Conservation (phyloP, 2,329 filamentous ascomycete genomes). For the Lachnellula subtilissima region DNA sequence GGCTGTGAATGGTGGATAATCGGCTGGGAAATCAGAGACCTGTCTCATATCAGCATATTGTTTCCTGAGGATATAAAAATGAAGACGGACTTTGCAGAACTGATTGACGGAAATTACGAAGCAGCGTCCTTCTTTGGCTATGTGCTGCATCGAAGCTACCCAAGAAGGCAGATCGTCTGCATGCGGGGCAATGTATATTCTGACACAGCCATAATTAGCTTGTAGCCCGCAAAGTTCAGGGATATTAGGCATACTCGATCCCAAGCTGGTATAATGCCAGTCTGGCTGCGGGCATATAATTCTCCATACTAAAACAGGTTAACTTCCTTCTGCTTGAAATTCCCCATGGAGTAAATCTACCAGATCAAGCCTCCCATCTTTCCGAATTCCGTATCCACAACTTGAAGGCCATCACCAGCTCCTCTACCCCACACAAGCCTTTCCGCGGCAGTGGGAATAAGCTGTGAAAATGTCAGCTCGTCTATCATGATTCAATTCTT, state of each 20-base stretch:
- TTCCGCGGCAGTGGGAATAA: conserved; percentile 39
- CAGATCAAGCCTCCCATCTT: conserved; percentile 35
- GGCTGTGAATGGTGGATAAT: conserved; percentile 38
- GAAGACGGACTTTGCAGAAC: conserved; percentile 32
- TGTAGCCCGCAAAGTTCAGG: conserved; percentile 3
- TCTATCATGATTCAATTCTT: too few relatives aligned
- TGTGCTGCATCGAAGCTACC: conserved; percentile 40
- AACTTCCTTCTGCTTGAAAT: conserved; percentile 11
- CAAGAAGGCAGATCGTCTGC: conserved; percentile 31
- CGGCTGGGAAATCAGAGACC: conserved; percentile 36
- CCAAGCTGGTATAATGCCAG: conserved; percentile 40
- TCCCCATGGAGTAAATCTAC: too few relatives aligned
- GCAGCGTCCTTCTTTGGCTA: conserved; percentile 42
- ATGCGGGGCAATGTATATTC: conserved; percentile 29
- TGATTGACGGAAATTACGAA: conserved; percentile 40
- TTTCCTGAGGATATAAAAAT: not conserved
- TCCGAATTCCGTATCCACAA: conserved; percentile 37
- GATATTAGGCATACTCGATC: conserved; percentile 24
- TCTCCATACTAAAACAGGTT: conserved; percentile 34
- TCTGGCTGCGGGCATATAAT: conserved; percentile 41
- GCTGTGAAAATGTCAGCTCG: conserved; percentile 6
- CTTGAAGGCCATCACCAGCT: conserved; percentile 36
- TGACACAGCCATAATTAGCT: conserved; percentile 19
- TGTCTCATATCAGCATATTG: not conserved
- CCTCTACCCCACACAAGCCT: conserved; percentile 38